Percentiles rank a stretch among this genome's conserved stretches.
Conservation (phyloP, 2,329 filamentous ascomycete genomes). For the Orbilia quercus region DNA sequence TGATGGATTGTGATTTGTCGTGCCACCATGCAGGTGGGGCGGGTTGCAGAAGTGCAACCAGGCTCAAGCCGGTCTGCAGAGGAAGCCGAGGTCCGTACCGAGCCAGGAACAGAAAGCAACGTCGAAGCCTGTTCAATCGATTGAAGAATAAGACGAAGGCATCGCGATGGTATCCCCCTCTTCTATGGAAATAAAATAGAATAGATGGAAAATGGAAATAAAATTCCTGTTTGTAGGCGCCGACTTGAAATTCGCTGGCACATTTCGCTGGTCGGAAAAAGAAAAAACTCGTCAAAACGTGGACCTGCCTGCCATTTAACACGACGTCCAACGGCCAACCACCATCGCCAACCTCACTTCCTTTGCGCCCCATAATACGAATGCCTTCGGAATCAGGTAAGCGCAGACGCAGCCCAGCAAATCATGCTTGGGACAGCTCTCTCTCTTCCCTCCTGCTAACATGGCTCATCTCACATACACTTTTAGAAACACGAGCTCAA, state of each 20-base stretch:
- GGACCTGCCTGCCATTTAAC: conserved; percentile 28
- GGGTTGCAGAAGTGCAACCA: conserved; percentile 7
- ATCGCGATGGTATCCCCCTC: background rate
- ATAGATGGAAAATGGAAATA: conserved; percentile 1
- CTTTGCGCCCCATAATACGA: conserved; percentile 22
- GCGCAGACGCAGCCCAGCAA: conserved; percentile 40
- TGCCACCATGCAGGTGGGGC: background rate
- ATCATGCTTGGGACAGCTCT: conserved; percentile 31
- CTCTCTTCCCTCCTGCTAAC: conserved; percentile 26
- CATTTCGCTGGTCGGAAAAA: conserved; percentile 33
- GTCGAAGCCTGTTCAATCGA: background rate
- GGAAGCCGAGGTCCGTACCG: conserved; percentile 11
- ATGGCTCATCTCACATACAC: conserved; percentile 17
- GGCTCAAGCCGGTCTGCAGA: conserved; percentile 9
- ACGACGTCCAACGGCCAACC: conserved; percentile 30
- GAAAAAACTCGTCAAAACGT: conserved; percentile 27
- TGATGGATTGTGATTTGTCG: background rate
- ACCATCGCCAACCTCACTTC: conserved; percentile 13
- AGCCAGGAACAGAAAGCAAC: background rate
- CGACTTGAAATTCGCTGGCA: conserved; percentile 34
- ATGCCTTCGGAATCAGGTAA: conserved; percentile 35
- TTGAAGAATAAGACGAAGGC: background rate
- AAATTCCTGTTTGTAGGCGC: conserved; percentile 20
- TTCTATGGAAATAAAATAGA: background rate
- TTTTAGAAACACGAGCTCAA: conserved; percentile 14